Evolutionary conservation across 352 stramenopile genomes (phyloP).

Genomic region (Globisporangium spinosum): DNA sequence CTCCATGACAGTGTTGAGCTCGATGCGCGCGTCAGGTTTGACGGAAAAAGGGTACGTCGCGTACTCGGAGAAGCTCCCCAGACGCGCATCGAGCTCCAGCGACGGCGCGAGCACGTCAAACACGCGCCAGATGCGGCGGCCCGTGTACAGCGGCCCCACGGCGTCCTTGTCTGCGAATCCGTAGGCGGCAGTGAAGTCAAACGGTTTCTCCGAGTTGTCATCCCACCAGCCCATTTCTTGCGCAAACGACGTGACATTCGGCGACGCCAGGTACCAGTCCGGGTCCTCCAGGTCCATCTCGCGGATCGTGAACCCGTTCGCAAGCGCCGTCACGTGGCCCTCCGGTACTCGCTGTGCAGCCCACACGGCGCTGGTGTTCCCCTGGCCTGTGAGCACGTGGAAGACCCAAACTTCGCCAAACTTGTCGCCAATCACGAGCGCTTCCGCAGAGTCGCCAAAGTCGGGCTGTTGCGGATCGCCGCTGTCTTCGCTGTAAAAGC

Average conservation of each 20-base stretch:
- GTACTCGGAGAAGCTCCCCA: conserved; percentile 34
- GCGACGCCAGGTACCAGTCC: conserved; percentile 74
- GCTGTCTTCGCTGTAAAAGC: conserved; percentile 86
- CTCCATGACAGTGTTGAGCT: conserved; percentile 68
- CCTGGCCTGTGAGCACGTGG: conserved; percentile 83
- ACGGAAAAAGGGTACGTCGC: conserved; percentile 72
- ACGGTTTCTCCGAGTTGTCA: conserved; percentile 21
- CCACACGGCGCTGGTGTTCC: conserved; percentile 83
- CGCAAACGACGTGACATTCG: conserved; percentile 70
- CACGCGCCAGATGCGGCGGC: conserved; percentile 76
- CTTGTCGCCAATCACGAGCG: conserved; percentile 75
- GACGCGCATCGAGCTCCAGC: conserved; percentile 40
- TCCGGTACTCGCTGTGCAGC: conserved; percentile 84
- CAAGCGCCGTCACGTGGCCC: conserved; percentile 76
- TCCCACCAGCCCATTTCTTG: conserved; percentile 70
- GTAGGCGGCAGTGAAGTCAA: conserved; percentile 47
- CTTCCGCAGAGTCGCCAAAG: conserved; percentile 54
- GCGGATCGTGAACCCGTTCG: conserved; percentile 90
- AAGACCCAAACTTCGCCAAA: conserved; percentile 87
- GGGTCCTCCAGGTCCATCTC: conserved; percentile 62
- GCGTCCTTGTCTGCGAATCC: conserved; percentile 33
- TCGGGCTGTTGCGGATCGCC: conserved; percentile 31
- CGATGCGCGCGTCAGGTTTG: conserved; percentile 46
- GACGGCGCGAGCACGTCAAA: conserved; percentile 62
- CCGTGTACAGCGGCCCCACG: conserved; percentile 38